Conservation (phyloP, 2,329 filamentous ascomycete species). For the Ascochyta clinopodiicola region DNA sequence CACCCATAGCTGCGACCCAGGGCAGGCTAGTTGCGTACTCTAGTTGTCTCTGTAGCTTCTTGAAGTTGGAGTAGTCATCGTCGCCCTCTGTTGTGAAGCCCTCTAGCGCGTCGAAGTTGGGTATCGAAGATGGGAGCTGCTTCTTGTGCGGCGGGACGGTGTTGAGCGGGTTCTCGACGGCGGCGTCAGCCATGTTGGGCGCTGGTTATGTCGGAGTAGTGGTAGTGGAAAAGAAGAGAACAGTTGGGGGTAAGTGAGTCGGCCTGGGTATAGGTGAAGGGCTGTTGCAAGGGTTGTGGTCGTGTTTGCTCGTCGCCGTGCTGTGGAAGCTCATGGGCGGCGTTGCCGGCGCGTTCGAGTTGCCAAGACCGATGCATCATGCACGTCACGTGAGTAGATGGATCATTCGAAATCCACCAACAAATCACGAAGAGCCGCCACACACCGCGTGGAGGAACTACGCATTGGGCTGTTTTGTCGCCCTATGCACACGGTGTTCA, state of each 20-base stretch:
- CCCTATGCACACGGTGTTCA: too few species aligned
- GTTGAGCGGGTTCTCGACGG: conserved; percentile 81
- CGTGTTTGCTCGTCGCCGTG: conserved; percentile 29
- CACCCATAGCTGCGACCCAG: conserved; percentile 8
- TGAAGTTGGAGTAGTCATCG: conserved; percentile 94
- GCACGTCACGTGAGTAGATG: not conserved
- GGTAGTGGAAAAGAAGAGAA: not conserved
- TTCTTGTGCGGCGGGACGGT: conserved; percentile 80
- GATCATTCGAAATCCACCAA: not conserved
- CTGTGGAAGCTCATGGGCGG: conserved; percentile 37
- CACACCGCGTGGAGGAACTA: too few species aligned
- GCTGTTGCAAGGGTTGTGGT: conserved; percentile 5
- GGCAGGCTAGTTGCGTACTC: conserved; percentile 66
- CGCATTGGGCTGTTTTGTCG: too few species aligned
- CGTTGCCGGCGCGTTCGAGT: conserved; percentile 27
- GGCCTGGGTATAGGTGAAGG: not conserved
- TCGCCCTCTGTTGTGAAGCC: conserved; percentile 79
- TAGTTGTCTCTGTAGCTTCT: conserved; percentile 94
- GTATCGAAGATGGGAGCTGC: conserved; percentile 77
- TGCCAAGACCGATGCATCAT: conserved; percentile 29
- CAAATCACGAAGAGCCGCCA: not conserved
- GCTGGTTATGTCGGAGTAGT: not conserved
- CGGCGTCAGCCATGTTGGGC: conserved; percentile 78
- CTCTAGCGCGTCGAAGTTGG: conserved; percentile 89
- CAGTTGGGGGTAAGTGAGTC: not conserved